A percentile compares a stretch with the other conserved stretches of the same genome.
phyloP scores from a whole-genome alignment of 495 filamentous ascomycete species.

The Penicillium parvum region DNA sequence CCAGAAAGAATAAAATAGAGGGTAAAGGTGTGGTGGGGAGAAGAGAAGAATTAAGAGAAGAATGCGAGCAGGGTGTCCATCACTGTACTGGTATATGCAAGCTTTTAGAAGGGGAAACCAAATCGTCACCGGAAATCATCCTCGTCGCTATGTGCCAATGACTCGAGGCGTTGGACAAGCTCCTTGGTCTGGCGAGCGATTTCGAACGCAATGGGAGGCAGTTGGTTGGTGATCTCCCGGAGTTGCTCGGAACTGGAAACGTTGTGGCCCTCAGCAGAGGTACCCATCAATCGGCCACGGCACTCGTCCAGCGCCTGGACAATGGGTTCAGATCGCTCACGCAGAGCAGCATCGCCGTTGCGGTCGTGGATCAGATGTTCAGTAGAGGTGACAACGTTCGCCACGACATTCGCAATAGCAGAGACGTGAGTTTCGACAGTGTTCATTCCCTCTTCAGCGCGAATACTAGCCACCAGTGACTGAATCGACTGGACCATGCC shows the following conservation, averaged over 20 bases:
- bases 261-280: constrained; percentile 60
- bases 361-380: constrained; percentile 51
- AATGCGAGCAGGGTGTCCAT: background rate
- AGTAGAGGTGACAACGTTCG: constrained; percentile 63
- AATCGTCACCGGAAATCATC: constrained; percentile 41
- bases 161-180: constrained; percentile 49
- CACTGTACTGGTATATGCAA: background rate
- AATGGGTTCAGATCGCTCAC: constrained; percentile 56
- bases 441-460: constrained; percentile 59
- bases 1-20: constrained; percentile 15
- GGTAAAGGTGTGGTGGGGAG: constrained; percentile 5
- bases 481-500: constrained; percentile 78
- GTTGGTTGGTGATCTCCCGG: constrained; percentile 62
- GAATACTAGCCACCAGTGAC: constrained; percentile 73
- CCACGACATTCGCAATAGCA: constrained; percentile 65
- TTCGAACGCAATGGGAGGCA: constrained; percentile 83
- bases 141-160: constrained; percentile 30
- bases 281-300: constrained; percentile 59
- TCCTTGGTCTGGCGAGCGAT: constrained; percentile 81
- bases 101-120: background rate
- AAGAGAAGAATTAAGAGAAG: constrained; percentile 2
- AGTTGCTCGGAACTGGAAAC: constrained; percentile 49
- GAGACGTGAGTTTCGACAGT: constrained; percentile 66
- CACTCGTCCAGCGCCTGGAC: constrained; percentile 60
- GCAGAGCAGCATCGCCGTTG: constrained; percentile 38